Percentiles rank a stretch among this genome's conserved stretches.
These are phyloP conservation scores for Sarcodon sp. DNA, from an alignment of 768 basidiomycete genomes.

Conservation along the genomic window DNA sequence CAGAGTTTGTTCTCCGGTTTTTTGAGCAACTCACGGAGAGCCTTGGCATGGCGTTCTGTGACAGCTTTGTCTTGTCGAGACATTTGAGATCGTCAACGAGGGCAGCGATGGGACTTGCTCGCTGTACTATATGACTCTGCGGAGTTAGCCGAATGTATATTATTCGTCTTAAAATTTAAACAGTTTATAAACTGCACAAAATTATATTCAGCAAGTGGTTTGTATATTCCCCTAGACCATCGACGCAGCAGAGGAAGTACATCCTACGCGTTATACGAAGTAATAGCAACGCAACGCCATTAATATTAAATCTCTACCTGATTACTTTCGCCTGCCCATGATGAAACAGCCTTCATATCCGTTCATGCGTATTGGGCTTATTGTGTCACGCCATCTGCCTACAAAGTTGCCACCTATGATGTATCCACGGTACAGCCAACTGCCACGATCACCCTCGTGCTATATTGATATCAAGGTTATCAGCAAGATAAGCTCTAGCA, in stretches of 20 bases:
- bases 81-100: constrained; percentile 13
- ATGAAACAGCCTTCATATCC: constrained; percentile 86
- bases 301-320: no score
- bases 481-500: constrained; percentile 11
- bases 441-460: constrained; percentile 63
- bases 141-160: no score
- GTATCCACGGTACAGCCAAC: constrained; percentile 81
- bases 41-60: constrained; percentile 65
- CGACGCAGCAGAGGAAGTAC: no score
- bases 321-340: constrained; percentile 51
- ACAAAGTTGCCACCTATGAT: constrained; percentile 68
- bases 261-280: no score
- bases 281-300: no score
- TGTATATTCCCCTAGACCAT: no score
- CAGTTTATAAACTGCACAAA: no score
- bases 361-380: constrained; percentile 42
- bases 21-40: constrained; percentile 80
- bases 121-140: no score
- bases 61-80: constrained; percentile 72
- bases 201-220: no score
- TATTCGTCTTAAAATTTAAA: no score
- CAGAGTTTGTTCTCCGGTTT: constrained; percentile 87
- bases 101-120: not conserved
- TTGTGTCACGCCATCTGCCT: constrained; percentile 80
- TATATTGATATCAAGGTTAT: constrained; percentile 13